Evolutionary conservation across 352 stramenopile genomes (phyloP).

Genomic region (Pythium sukuiense): DNA sequence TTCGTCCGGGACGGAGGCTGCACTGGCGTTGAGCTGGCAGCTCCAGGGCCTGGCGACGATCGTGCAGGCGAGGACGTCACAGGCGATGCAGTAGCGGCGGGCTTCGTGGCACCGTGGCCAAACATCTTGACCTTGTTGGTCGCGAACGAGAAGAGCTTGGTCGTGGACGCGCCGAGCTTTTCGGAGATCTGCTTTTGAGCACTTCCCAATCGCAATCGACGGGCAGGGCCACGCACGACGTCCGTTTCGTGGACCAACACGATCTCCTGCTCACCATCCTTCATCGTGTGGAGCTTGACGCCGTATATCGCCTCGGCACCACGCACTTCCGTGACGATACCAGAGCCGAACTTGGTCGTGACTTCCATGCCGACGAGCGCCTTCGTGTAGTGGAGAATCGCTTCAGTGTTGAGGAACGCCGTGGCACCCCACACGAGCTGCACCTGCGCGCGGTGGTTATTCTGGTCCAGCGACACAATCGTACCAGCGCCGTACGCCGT

Average conservation of each 20-base stretch:
- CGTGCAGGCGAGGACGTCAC: conserved; percentile 1
- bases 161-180: conserved; percentile 36
- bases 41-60: background rate
- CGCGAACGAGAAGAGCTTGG: conserved; percentile 29
- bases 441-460: conserved; percentile 50
- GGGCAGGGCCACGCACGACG: conserved; percentile 33
- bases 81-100: background rate
- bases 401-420: conserved; percentile 55
- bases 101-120: background rate
- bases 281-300: conserved; percentile 50
- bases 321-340: conserved; percentile 62
- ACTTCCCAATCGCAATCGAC: conserved; percentile 44
- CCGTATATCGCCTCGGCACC: conserved; percentile 73
- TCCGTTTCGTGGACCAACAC: conserved; percentile 80
- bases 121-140: conserved; percentile 28
- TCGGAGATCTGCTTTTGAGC: conserved; percentile 46
- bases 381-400: conserved; percentile 73
- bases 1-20: conserved; percentile 14
- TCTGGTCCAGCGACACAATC: conserved; percentile 57
- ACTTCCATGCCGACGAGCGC: conserved; percentile 74
- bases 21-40: background rate
- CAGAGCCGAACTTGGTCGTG: conserved; percentile 71
- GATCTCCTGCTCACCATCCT: conserved; percentile 47
- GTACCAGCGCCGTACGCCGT: conserved; percentile 63
- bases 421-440: conserved; percentile 65